Percentiles rank a stretch among this genome's conserved stretches.
Conservation (phyloP, 2,329 filamentous ascomycete species). For the Catunica adiposa region DNA sequence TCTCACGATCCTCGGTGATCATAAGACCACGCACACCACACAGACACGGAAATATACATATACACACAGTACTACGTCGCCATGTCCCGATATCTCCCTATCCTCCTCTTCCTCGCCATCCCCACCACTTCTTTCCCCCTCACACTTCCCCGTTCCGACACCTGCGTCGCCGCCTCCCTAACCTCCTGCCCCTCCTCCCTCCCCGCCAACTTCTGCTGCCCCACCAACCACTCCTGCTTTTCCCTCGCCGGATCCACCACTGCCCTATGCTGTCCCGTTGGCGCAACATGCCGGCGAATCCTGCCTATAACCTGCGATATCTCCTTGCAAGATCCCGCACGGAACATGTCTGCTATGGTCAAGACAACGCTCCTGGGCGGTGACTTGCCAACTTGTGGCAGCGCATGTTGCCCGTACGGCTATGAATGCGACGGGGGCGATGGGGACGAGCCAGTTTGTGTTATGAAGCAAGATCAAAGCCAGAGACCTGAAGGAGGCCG, state of each 20-base stretch:
- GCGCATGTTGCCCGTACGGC: conserved; percentile 54
- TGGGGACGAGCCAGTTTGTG: conserved; percentile 26
- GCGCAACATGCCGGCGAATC: conserved; percentile 42
- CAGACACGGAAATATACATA: background rate
- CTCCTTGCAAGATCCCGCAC: conserved; percentile 39
- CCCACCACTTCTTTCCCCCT: conserved; percentile 23
- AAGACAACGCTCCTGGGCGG: conserved; percentile 48
- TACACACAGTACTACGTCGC: background rate
- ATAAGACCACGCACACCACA: background rate
- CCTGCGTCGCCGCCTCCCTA: conserved; percentile 26
- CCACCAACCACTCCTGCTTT: conserved; percentile 35
- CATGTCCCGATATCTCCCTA: conserved; percentile 22
- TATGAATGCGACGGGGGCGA: conserved; percentile 37
- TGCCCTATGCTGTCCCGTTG: conserved; percentile 52
- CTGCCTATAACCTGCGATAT: conserved; percentile 48
- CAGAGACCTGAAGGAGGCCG: conserved; percentile 21
- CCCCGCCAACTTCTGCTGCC: conserved; percentile 53
- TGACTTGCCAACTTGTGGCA: conserved; percentile 40
- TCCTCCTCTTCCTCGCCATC: conserved; percentile 21
- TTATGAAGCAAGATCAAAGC: conserved; percentile 34
- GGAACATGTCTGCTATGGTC: conserved; percentile 40
- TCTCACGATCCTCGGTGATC: no score
- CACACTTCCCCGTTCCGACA: conserved; percentile 19
- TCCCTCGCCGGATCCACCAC: conserved; percentile 48
- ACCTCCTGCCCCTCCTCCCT: conserved; percentile 38